These are phyloP conservation scores for Sisymbrium altissimum DNA, from an alignment of 345 rosid species.

Conservation along the genomic window DNA sequence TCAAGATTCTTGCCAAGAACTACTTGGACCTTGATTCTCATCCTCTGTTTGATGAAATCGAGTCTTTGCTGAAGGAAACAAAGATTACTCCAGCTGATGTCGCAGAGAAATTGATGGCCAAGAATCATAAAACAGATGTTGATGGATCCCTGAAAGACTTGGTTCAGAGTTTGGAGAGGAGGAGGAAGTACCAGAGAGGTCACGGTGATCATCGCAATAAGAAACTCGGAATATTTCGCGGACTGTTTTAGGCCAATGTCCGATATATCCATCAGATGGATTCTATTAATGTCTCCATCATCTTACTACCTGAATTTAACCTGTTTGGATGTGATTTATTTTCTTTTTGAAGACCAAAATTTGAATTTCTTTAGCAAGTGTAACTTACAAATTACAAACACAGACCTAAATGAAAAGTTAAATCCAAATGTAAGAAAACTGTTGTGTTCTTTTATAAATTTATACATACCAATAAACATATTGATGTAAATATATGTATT, in stretches of 20 bases:
- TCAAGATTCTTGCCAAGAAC: constrained; percentile 37
- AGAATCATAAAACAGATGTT: constrained; percentile 15
- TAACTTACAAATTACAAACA: not conserved
- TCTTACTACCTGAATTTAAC: not conserved
- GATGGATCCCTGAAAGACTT: constrained; percentile 30
- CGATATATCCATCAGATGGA: not conserved
- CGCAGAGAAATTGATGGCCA: constrained; percentile 40
- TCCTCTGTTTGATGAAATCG: constrained; percentile 24
- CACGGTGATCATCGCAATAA: not conserved
- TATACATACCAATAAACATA: not conserved
- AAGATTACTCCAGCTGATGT: constrained; percentile 43
- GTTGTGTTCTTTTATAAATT: not conserved
- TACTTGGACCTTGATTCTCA: constrained; percentile 36
- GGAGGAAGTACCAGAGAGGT: not conserved
- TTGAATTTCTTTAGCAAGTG: not conserved
- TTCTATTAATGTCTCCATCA: not conserved
- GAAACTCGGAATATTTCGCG: not conserved
- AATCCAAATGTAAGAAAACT: not conserved
- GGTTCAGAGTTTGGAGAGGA: constrained; percentile 32
- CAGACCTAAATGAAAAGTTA: not conserved
- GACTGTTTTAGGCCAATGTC: not conserved
- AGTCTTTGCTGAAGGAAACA: constrained; percentile 24
- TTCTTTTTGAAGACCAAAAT: not conserved
- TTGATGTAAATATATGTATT: not conserved
- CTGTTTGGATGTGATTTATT: not conserved